phyloP scores from a whole-genome alignment of 306 rosid species.

The Luffa acutangula region DNA sequence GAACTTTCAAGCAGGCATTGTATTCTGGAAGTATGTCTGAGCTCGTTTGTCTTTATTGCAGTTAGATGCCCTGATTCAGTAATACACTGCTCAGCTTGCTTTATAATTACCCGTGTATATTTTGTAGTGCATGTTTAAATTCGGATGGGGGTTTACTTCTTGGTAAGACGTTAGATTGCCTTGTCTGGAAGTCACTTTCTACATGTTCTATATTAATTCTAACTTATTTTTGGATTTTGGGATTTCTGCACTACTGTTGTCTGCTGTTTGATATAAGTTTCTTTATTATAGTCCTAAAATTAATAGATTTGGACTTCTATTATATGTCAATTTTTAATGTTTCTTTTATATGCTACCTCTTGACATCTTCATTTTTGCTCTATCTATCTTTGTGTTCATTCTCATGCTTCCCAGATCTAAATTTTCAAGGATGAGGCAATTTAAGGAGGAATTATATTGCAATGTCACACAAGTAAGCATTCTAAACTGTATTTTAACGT shows the following conservation, averaged over 20 bases:
- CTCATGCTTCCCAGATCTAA: constrained; percentile 15
- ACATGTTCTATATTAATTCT: background rate
- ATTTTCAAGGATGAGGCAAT: constrained; percentile 42
- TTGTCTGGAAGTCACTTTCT: background rate
- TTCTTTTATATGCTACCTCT: constrained; percentile 14
- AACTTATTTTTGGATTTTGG: background rate
- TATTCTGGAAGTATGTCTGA: background rate
- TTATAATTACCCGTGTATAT: background rate
- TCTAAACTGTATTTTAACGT: background rate
- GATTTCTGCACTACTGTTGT: background rate
- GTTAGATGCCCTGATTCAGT: background rate
- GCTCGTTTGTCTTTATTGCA: background rate
- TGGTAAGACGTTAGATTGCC: background rate
- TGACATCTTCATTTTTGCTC: constrained; percentile 12
- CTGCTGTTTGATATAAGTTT: background rate
- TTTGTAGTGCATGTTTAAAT: background rate
- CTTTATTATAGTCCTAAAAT: background rate
- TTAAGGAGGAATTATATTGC: constrained; percentile 52
- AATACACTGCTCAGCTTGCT: background rate
- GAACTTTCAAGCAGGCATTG: background rate
- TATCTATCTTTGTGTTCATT: constrained; percentile 8
- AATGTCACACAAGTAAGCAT: constrained; percentile 50
- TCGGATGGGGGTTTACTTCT: background rate
- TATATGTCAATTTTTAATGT: background rate
- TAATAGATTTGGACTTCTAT: background rate